These are phyloP conservation scores for Saccharomycopsis vini DNA, from an alignment of 805 yeast species.

Conservation along the genomic window DNA sequence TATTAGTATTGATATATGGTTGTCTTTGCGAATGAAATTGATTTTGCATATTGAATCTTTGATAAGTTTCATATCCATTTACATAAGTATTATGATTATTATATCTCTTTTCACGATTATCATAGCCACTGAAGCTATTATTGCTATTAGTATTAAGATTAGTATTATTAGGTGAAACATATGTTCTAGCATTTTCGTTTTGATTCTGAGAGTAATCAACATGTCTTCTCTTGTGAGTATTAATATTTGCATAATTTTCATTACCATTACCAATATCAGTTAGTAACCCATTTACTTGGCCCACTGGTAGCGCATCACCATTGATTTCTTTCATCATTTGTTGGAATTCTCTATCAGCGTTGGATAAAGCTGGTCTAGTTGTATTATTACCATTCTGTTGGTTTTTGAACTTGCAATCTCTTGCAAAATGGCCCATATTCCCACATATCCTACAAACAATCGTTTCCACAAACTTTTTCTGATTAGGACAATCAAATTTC, in stretches of 20 bases:
- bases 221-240: background rate
- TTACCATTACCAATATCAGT: background rate
- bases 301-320: conserved; percentile 21
- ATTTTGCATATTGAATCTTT: background rate
- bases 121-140: conserved; percentile 32
- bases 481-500: conserved; percentile 54
- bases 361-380: conserved; percentile 2
- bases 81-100: conserved; percentile 2
- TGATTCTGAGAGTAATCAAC: background rate
- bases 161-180: too few relatives aligned
- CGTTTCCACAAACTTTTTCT: conserved; percentile 39
- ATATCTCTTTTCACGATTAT: conserved; percentile 3
- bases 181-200: background rate
- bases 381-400: conserved; percentile 15
- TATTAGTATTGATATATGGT: background rate
- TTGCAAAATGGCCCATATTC: conserved; percentile 72
- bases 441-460: conserved; percentile 77
- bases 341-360: conserved; percentile 41
- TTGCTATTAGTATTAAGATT: conserved; percentile 21
- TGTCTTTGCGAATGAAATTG: background rate
- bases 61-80: too few relatives aligned
- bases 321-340: conserved; percentile 42
- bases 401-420: conserved; percentile 59
- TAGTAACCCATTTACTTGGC: background rate
- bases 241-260: too few relatives aligned